A percentile compares a stretch with the other conserved stretches of the same genome.
phyloP scores from a whole-genome alignment of 2,329 filamentous ascomycete species.

The Sarocladium brachiariae region DNA sequence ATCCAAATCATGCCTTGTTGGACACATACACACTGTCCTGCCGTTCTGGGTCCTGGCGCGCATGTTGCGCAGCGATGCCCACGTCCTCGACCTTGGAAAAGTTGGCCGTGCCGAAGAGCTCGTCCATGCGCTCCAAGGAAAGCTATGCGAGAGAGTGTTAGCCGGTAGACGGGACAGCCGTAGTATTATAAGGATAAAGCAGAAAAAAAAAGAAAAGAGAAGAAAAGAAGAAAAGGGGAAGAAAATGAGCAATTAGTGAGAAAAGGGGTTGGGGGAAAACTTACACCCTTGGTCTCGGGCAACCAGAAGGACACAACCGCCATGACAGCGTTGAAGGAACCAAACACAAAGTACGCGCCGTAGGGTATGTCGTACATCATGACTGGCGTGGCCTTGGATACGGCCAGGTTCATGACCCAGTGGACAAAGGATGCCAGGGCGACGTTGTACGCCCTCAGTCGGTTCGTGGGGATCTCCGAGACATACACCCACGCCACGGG shows the following conservation, averaged over 20 bases:
- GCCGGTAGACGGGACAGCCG: too few relatives aligned
- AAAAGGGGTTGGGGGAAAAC: slow-evolving; percentile 11
- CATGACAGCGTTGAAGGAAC: slow-evolving; percentile 50
- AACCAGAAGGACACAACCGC: slow-evolving; percentile 38
- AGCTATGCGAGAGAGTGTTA: too few relatives aligned
- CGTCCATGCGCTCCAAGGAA: slow-evolving; percentile 23
- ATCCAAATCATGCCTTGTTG: neutral
- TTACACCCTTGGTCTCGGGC: slow-evolving; percentile 52
- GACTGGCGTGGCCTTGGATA: slow-evolving; percentile 51
- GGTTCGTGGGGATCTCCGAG: slow-evolving; percentile 54
- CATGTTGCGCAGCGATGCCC: slow-evolving; percentile 10
- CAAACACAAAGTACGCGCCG: slow-evolving; percentile 52
- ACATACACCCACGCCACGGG: slow-evolving; percentile 46
- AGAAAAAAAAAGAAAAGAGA: too few relatives aligned
- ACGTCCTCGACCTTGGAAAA: slow-evolving; percentile 13
- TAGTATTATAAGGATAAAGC: too few relatives aligned
- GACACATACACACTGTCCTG: neutral
- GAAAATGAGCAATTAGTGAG: too few relatives aligned
- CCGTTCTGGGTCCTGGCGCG: neutral
- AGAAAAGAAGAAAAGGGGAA: too few relatives aligned
- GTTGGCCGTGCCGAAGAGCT: slow-evolving; percentile 21
- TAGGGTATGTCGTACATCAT: slow-evolving; percentile 43
- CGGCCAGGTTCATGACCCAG: slow-evolving; percentile 59
- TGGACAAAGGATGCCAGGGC: slow-evolving; percentile 55
- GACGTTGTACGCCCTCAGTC: slow-evolving; percentile 53